Percentiles rank a stretch among this genome's conserved stretches.
phyloP scores from a whole-genome alignment of 257 asterid genomes.

The Rehmannia glutinosa region DNA sequence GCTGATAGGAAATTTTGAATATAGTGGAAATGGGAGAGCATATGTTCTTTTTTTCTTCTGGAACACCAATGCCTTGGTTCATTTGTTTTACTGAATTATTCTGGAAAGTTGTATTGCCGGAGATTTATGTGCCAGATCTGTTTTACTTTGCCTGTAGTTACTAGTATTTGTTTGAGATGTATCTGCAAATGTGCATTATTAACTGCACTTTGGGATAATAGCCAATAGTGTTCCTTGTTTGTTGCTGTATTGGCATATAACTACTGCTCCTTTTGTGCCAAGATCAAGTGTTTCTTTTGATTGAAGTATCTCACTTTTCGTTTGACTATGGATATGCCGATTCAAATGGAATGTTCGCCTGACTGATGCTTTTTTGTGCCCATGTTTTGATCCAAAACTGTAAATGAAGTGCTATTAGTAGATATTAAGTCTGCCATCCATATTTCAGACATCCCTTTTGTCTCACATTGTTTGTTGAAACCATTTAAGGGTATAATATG shows the following conservation, averaged over 20 bases:
- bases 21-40: neutral
- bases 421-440: neutral
- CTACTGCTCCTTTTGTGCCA: neutral
- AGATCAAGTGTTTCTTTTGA: neutral
- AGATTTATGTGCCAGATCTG: slow-evolving; percentile 10
- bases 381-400: neutral
- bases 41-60: neutral
- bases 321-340: neutral
- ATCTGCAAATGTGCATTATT: neutral
- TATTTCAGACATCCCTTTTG: neutral
- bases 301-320: neutral
- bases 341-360: neutral
- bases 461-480: neutral
- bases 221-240: neutral
- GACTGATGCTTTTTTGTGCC: neutral
- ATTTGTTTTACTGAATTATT: neutral
- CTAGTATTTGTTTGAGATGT: neutral
- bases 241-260: neutral
- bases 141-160: neutral
- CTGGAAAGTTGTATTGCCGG: neutral
- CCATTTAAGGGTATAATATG: neutral
- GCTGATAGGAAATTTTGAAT: slow-evolving; percentile 1
- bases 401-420: neutral
- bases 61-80: slow-evolving; percentile 1
- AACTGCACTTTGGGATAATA: neutral